Evolutionary conservation across 2,329 filamentous ascomycete genomes (phyloP), one percentile per base, ranked within the genome.

Genomic region (Fusarium caatingaense): DNA sequence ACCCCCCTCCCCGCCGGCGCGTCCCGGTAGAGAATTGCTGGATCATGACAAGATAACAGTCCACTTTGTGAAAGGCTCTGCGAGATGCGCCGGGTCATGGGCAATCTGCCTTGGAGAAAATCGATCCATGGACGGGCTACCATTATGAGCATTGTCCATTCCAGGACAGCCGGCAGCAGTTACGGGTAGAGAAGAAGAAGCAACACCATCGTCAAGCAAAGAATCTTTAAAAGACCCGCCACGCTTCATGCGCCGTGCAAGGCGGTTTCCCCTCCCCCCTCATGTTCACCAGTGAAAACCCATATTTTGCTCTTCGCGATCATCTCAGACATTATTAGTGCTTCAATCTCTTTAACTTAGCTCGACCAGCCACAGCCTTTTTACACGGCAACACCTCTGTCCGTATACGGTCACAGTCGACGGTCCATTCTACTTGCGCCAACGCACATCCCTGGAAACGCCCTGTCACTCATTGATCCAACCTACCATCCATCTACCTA

Each of bases 31-130:
- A 61, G 72, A 68, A 42, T 55, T 57, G 66, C 58, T 69, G 68
- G 60, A 72, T 60, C 68, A 71, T 71, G 68, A 66, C 68, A 71
- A 74, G 60, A 60, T 61, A 61, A 74, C 73, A 75, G 70, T 75
- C 73, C 73, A 75, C 73, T 75, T 72, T 69, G 65, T 47, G 57
- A 66, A 48, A 64, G 67, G 49, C 40, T 53, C 48, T 47, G 48
- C 32, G 47, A 64, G 53, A 69, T 71, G 51, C 53, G 21, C 61
- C 59, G 51, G 68, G 54, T 46, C 49, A 42, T 68, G 48, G 21
- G 32, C 23, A 63, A 56, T 62, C 40, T 57, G 41, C 28, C 34
- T 53, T 58, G 48, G 60, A 54, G 40, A 28, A 34, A 60, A 62
- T 71, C 68, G 68, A 69, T 69, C 53, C 68, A 66, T 69, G 42